Conservation (phyloP, 192 early-diverging fungal genomes). For the Linderina pennispora region DNA sequence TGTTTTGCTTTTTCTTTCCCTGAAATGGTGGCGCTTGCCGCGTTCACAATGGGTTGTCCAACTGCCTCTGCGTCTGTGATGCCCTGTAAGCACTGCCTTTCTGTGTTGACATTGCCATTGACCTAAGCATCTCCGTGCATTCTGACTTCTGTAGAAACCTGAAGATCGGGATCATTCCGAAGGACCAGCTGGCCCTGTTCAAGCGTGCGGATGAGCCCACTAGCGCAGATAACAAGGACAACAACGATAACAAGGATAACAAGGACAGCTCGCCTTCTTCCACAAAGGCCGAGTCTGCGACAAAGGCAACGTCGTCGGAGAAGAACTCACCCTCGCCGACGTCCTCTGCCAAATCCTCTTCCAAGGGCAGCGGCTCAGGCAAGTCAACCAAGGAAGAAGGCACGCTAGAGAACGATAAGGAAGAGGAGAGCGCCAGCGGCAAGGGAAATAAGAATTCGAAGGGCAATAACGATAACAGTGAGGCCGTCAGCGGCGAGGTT, state of each 20-base stretch:
- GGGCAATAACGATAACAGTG: not conserved
- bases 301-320: not conserved
- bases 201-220: not conserved
- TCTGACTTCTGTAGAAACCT: not conserved
- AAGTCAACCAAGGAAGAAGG: no score
- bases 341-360: not conserved
- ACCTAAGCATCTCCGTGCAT: no score
- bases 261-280: not conserved
- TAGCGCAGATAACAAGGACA: not conserved
- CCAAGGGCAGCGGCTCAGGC: not conserved
- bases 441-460: no score
- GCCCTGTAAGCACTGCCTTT: no score
- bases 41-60: no score
- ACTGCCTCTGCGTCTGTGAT: no score
- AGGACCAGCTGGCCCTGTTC: not conserved
- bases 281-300: not conserved
- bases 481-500: constrained; percentile 5
- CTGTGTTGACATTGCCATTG: no score
- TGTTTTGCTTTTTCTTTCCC: not conserved
- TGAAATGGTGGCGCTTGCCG: not conserved
- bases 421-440: no score
- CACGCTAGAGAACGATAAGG: no score
- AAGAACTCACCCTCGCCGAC: not conserved
- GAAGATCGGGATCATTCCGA: constrained; percentile 6
- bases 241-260: constrained; percentile 1